Evolutionary conservation across 2,329 filamentous ascomycete genomes (phyloP).

Genomic region (Boeremia exigua): DNA sequence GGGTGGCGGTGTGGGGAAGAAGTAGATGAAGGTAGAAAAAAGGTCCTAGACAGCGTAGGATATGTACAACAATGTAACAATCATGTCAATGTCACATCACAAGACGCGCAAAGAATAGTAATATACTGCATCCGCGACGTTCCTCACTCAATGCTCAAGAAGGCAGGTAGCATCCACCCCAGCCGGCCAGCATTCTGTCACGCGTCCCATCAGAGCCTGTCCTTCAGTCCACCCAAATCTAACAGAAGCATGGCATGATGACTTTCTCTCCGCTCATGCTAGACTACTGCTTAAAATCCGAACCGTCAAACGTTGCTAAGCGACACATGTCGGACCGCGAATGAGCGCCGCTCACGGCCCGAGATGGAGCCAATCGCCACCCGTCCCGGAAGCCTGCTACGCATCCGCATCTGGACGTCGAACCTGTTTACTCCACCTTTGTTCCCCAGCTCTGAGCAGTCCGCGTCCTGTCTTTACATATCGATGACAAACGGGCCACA

Average conservation of each 20-base stretch:
- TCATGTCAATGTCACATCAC: too few species aligned
- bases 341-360: slow-evolving; percentile 15
- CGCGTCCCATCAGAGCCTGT: background rate
- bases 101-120: too few species aligned
- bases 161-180: background rate
- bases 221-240: too few species aligned
- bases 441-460: slow-evolving; percentile 16
- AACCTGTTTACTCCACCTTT: slow-evolving; percentile 3
- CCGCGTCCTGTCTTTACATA: background rate
- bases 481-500: background rate
- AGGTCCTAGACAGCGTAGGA: background rate
- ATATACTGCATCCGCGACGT: too few species aligned
- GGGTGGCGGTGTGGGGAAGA: background rate
- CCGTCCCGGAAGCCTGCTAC: slow-evolving; percentile 2
- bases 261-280: too few species aligned
- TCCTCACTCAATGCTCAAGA: background rate
- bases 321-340: slow-evolving; percentile 23
- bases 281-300: background rate
- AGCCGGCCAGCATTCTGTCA: background rate
- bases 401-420: slow-evolving; percentile 9
- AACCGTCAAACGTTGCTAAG: background rate
- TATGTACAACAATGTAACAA: background rate
- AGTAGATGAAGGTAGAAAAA: background rate
- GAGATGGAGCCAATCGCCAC: slow-evolving; percentile 24
- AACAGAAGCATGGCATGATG: too few species aligned